These are phyloP conservation scores for Podospora anserina DNA, from an alignment of 495 filamentous ascomycete genomes.

Conservation along the genomic window DNA sequence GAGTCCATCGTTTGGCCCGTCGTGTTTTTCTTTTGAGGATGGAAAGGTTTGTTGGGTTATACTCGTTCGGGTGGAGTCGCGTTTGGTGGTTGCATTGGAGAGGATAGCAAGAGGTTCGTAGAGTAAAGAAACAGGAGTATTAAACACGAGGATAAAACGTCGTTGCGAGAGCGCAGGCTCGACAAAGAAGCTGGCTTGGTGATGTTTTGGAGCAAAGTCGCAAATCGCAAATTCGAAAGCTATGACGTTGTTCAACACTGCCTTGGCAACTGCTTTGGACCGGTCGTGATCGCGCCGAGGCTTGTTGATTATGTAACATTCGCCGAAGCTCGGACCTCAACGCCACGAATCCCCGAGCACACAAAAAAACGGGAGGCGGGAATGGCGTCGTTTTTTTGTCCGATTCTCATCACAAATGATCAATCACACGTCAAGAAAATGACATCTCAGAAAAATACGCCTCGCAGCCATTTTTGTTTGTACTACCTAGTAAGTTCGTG, in stretches of 20 bases:
- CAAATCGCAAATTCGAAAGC: background rate
- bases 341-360: background rate
- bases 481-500: background rate
- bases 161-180: background rate
- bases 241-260: conserved; percentile 2
- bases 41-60: background rate
- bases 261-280: background rate
- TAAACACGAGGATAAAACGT: background rate
- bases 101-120: background rate
- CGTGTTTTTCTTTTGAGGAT: background rate
- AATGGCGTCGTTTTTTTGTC: background rate
- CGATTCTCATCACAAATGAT: background rate
- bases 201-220: background rate
- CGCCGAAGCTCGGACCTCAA: background rate
- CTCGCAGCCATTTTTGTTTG: background rate
- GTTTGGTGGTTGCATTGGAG: background rate
- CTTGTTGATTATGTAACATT: background rate
- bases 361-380: background rate
- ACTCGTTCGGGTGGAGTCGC: background rate
- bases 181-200: background rate
- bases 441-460: background rate
- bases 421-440: background rate
- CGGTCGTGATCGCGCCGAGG: background rate
- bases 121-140: background rate
- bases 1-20: background rate